These are phyloP conservation scores for Nigrospora oryzae DNA, from an alignment of 2,329 filamentous ascomycete species.

Conservation along the genomic window DNA sequence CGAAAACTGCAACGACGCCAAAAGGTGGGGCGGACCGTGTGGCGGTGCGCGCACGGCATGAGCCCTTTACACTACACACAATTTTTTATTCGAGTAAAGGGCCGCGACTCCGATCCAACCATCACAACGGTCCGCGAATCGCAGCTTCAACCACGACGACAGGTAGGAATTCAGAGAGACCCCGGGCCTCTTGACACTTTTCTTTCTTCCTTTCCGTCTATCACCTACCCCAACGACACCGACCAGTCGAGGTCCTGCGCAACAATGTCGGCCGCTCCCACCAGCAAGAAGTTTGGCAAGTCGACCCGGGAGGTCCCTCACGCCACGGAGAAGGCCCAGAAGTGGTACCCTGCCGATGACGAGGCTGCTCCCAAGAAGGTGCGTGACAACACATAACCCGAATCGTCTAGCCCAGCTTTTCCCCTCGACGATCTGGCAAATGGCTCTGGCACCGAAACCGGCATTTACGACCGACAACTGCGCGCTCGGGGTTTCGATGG, in stretches of 20 bases:
- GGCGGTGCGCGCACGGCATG: no score
- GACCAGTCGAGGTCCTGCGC: constrained; percentile 31
- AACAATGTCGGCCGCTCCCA: constrained; percentile 59
- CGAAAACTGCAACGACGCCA: no score
- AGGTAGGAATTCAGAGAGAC: constrained; percentile 1
- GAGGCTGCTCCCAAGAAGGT: constrained; percentile 88
- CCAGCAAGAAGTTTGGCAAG: constrained; percentile 96
- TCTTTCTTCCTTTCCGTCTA: constrained; percentile 8
- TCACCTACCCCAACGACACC: constrained; percentile 9
- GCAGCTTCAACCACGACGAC: neutral
- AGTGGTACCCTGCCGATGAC: constrained; percentile 98
- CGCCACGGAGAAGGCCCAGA: constrained; percentile 85
- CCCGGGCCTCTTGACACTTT: constrained; percentile 1
- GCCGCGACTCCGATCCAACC: no score
- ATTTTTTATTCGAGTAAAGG: no score
- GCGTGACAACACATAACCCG: constrained; percentile 41
- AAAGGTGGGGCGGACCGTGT: no score
- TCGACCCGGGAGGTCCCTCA: constrained; percentile 86
- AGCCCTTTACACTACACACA: no score
- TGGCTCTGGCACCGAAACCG: neutral
- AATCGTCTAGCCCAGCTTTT: neutral
- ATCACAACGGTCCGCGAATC: no score
- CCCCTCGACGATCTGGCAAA: constrained; percentile 1
- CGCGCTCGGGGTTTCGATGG: neutral
- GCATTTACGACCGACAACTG: neutral